Evolutionary conservation across 306 rosid species (phyloP).

Genomic region (Acmispon strigosus): DNA sequence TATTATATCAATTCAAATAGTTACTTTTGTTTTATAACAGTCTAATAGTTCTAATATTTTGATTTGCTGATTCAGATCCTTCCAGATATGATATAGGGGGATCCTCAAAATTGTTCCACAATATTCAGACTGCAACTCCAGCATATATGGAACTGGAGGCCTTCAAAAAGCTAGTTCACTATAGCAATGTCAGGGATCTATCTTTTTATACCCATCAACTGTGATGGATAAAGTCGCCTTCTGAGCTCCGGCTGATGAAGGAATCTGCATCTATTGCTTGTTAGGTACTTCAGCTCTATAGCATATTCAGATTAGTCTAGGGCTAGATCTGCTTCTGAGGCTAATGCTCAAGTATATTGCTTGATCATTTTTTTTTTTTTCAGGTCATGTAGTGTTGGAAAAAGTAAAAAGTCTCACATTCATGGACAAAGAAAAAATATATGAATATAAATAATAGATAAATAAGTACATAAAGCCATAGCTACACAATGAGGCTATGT

Average conservation of each 20-base stretch:
- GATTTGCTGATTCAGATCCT: slow-evolving; percentile 69
- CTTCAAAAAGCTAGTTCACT: slow-evolving; percentile 47
- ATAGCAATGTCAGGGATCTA: slow-evolving; percentile 48
- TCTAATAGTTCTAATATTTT: slow-evolving; percentile 18
- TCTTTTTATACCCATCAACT: slow-evolving; percentile 56
- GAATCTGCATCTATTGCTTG: slow-evolving; percentile 90
- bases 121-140: slow-evolving; percentile 56
- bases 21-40: neutral
- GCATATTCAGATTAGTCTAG: too few species aligned
- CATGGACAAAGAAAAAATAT: too few species aligned
- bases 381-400: too few species aligned
- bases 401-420: too few species aligned
- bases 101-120: slow-evolving; percentile 72
- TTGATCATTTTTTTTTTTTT: too few species aligned
- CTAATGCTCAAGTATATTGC: too few species aligned
- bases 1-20: neutral
- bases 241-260: slow-evolving; percentile 83
- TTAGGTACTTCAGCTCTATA: slow-evolving; percentile 52
- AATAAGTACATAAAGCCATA: too few species aligned
- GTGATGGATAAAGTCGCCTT: slow-evolving; percentile 81
- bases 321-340: too few species aligned
- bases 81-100: slow-evolving; percentile 62
- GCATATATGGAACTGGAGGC: slow-evolving; percentile 59
- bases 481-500: too few species aligned
- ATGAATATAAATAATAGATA: too few species aligned